Conservation (phyloP, 768 basidiomycete species). For the Collybia sp. region DNA sequence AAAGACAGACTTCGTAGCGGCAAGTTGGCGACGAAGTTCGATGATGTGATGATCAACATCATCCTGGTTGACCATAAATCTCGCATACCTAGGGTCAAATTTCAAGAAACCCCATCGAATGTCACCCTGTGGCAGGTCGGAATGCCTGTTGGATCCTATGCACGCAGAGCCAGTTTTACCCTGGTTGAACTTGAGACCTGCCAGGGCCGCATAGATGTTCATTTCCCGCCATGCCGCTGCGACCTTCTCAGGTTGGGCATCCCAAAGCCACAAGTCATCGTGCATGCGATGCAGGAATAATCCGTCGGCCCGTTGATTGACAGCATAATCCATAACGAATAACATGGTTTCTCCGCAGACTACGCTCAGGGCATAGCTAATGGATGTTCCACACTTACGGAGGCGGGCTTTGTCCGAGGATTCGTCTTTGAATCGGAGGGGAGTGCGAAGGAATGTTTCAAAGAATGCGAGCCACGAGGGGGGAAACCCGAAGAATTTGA, state of each 20-base stretch:
- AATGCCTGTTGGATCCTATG: slow-evolving; percentile 16
- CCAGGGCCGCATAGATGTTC: slow-evolving; percentile 33
- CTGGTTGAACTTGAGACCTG: slow-evolving; percentile 35
- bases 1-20: slow-evolving; percentile 23
- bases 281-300: slow-evolving; percentile 40
- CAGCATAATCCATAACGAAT: slow-evolving; percentile 40
- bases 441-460: not conserved
- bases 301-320: slow-evolving; percentile 36
- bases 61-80: slow-evolving; percentile 22
- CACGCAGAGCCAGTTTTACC: slow-evolving; percentile 37
- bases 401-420: slow-evolving; percentile 18
- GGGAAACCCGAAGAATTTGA: not conserved
- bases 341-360: slow-evolving; percentile 36
- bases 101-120: slow-evolving; percentile 17
- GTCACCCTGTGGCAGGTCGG: slow-evolving; percentile 13
- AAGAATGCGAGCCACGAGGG: not conserved
- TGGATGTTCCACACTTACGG: slow-evolving; percentile 37
- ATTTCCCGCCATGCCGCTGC: slow-evolving; percentile 36
- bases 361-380: slow-evolving; percentile 34
- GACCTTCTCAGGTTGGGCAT: slow-evolving; percentile 24
- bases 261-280: slow-evolving; percentile 43
- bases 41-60: slow-evolving; percentile 15
- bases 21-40: slow-evolving; percentile 25
- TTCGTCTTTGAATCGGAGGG: slow-evolving; percentile 8
- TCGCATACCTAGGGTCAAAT: slow-evolving; percentile 13